A percentile compares a stretch with the other conserved stretches of the same genome.
These are phyloP conservation scores for Niveomyces coronatus DNA, from an alignment of 2,329 filamentous ascomycete species.

Conservation along the genomic window DNA sequence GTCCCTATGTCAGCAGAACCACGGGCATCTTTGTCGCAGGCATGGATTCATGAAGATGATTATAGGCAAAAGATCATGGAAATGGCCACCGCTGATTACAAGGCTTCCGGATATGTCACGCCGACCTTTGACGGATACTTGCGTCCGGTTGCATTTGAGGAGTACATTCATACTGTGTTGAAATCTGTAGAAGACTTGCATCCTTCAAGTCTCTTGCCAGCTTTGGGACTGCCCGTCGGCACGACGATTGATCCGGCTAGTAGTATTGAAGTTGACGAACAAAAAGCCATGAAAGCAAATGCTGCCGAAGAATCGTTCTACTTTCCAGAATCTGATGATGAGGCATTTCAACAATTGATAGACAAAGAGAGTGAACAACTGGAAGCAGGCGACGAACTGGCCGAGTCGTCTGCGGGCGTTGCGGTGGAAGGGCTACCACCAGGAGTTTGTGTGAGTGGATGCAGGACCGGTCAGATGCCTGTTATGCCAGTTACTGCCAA, in stretches of 20 bases:
- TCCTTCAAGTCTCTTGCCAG: slow-evolving; percentile 50
- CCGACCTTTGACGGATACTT: slow-evolving; percentile 59
- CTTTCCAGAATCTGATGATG: slow-evolving; percentile 44
- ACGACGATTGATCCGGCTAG: slow-evolving; percentile 22
- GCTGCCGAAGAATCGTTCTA: slow-evolving; percentile 38
- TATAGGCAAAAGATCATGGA: slow-evolving; percentile 55
- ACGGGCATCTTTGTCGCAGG: slow-evolving; percentile 59
- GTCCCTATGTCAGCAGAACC: slow-evolving; percentile 83
- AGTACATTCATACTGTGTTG: slow-evolving; percentile 61
- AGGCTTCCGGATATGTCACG: slow-evolving; percentile 26
- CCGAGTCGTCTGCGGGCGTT: no score
- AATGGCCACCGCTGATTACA: slow-evolving; percentile 55
- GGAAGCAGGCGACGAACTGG: slow-evolving; percentile 5
- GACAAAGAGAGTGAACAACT: slow-evolving; percentile 2
- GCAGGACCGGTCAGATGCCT: slow-evolving; percentile 27
- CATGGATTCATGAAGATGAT: slow-evolving; percentile 90
- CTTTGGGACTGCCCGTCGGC: slow-evolving; percentile 29
- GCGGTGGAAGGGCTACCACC: slow-evolving; percentile 8
- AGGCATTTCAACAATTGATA: slow-evolving; percentile 25
- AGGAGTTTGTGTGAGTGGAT: slow-evolving; percentile 34
- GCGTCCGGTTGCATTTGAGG: slow-evolving; percentile 39
- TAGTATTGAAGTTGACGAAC: slow-evolving; percentile 56
- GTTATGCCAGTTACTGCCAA: slow-evolving; percentile 26
- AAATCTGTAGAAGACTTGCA: slow-evolving; percentile 85
- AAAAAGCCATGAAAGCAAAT: slow-evolving; percentile 37